phyloP scores from a whole-genome alignment of 768 basidiomycete genomes.

The Omphalotus guepiniiformis region DNA sequence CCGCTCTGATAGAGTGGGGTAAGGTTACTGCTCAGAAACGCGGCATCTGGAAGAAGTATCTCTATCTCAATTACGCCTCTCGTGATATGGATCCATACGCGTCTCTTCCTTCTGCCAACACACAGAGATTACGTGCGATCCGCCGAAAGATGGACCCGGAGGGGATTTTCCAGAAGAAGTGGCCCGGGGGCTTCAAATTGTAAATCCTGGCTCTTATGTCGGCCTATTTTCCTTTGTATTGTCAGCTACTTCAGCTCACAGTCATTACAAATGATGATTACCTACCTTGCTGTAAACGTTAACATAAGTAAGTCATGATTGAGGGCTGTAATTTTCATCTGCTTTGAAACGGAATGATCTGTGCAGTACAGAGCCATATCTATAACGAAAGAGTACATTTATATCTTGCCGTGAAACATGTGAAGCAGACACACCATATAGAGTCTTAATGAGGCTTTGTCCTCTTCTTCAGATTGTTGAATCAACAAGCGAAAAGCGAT shows the following conservation, averaged over 20 bases:
- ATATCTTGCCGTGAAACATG: not conserved
- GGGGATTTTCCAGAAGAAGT: not conserved
- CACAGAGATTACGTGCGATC: not conserved
- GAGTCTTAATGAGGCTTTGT: slow-evolving; percentile 3
- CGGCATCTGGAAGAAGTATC: not conserved
- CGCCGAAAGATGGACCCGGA: not conserved
- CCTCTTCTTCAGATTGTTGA: not conserved
- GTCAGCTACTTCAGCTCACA: too few relatives aligned
- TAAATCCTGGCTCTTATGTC: too few relatives aligned
- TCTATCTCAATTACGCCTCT: slow-evolving; percentile 5
- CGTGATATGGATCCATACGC: not conserved
- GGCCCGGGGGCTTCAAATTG: slow-evolving; percentile 6
- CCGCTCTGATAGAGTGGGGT: slow-evolving; percentile 1
- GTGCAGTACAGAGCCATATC: slow-evolving; percentile 5
- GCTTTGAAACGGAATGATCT: not conserved
- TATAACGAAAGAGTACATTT: not conserved
- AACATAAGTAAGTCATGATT: too few relatives aligned
- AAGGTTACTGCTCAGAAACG: slow-evolving; percentile 8
- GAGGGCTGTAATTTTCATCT: too few relatives aligned
- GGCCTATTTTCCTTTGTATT: too few relatives aligned
- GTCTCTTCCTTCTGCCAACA: not conserved
- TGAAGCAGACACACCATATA: slow-evolving; percentile 4
- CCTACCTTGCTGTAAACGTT: too few relatives aligned
- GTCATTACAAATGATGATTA: too few relatives aligned
- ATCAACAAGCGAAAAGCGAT: not conserved